Evolutionary conservation across 495 filamentous ascomycete species (phyloP).

Genomic region (Amorphotheca resinae): DNA sequence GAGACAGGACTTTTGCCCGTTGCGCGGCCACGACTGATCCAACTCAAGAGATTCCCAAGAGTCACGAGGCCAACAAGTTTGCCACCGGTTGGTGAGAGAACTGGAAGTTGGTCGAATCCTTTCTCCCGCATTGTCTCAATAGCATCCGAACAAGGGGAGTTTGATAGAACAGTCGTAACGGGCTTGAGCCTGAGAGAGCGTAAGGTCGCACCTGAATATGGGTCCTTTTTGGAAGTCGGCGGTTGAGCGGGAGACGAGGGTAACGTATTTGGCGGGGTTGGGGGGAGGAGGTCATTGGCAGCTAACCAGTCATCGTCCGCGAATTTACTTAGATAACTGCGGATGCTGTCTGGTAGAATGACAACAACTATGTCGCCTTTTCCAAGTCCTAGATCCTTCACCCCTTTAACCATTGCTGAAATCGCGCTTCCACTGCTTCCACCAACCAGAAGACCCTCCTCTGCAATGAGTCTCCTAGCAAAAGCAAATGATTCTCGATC

Average conservation of each 20-base stretch:
- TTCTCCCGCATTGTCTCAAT: slow-evolving; percentile 96
- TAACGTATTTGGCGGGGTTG: slow-evolving; percentile 37
- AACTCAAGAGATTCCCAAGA: slow-evolving; percentile 84
- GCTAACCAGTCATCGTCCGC: slow-evolving; percentile 97
- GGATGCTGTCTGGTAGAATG: slow-evolving; percentile 85
- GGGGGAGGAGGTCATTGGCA: slow-evolving; percentile 75
- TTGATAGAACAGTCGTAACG: slow-evolving; percentile 65
- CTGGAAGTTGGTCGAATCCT: slow-evolving; percentile 91
- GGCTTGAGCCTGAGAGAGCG: slow-evolving; percentile 77
- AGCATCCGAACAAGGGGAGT: slow-evolving; percentile 61
- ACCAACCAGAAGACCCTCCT: slow-evolving; percentile 90
- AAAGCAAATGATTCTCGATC: slow-evolving; percentile 85
- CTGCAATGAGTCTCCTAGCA: slow-evolving; percentile 77
- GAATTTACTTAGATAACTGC: slow-evolving; percentile 98
- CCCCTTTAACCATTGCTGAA: slow-evolving; percentile 67
- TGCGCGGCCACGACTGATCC: slow-evolving; percentile 71
- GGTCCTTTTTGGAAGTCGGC: slow-evolving; percentile 28
- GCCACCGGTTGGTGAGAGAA: slow-evolving; percentile 53
- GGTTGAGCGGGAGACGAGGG: slow-evolving; percentile 30
- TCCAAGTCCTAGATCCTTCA: slow-evolving; percentile 58
- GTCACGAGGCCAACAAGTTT: slow-evolving; percentile 85
- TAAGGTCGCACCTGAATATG: slow-evolving; percentile 63
- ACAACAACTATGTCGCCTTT: slow-evolving; percentile 81
- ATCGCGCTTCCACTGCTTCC: slow-evolving; percentile 91
- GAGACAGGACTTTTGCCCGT: slow-evolving; percentile 55